Base-by-base conservation (phyloP, 2,329 filamentous ascomycete genomes). In the Fusarium proliferatum region DNA sequence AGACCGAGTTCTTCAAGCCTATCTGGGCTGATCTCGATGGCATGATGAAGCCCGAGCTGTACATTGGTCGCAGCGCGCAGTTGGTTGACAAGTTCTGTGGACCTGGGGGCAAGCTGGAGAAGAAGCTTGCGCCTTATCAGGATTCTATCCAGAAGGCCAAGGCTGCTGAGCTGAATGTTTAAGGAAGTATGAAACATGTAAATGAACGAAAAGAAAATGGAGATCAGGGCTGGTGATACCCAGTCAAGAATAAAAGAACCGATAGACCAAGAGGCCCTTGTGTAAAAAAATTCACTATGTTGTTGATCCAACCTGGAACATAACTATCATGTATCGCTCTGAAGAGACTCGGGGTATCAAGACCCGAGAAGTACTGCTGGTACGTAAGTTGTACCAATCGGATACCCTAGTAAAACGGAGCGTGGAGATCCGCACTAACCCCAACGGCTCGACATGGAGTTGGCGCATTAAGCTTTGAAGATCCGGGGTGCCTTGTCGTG, bases 1-100 rank as follows among this genome's bases (percentile, higher is more conserved):
- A 67, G n/a, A 76, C 64, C 0, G 73, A 72, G n/a, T 76, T 72
- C 51, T 76, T 76, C 46, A 59, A 61, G 41, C 73, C 73, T 0
- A 72, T 76, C 34, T 69, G 69, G 58, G 73, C 28, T 26, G 74
- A 76, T 7, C 64, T 76, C 11, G 74, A 76, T 30, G 53, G 59
- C 4, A 67, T 76, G 56, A 67, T 76, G 30, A 55, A 69, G 38
- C 62, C 66, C 5, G 46, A 69, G 33, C 66, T 73, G 19, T 71
- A 77, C 48, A 60, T 68, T 13, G 74, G 69, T 3, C 72, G 72
- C 9, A 74, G 71, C 6, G 49, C 36, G 7, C 55, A 66, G 33
- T 69, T 75, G 34, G 67, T 71, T 2, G 67, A 74, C 34, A 63
- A 69, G 28, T 72, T 64, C 42, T 75, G 72, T 39, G 66, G 66